A percentile compares a stretch with the other conserved stretches of the same genome.
phyloP scores from a whole-genome alignment of 2,329 filamentous ascomycete species.

The Colletotrichum orbiculare region DNA sequence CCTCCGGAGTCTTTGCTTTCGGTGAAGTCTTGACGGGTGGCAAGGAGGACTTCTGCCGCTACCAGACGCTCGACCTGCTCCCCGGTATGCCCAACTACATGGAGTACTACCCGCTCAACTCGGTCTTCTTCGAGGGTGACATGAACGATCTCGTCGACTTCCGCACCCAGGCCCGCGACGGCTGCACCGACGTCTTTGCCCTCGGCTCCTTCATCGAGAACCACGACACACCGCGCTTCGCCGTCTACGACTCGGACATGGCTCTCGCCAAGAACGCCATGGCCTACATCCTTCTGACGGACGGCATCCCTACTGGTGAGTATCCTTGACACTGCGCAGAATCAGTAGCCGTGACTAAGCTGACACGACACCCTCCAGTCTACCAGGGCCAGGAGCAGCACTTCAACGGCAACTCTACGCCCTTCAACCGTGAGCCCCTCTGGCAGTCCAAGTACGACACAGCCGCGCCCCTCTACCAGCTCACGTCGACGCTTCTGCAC shows the following conservation, averaged over 20 bases:
- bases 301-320: constrained; percentile 67
- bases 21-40: constrained; percentile 70
- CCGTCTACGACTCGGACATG: constrained; percentile 62
- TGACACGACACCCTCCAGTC: constrained; percentile 45
- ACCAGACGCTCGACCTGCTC: constrained; percentile 65
- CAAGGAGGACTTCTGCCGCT: constrained; percentile 61
- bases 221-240: constrained; percentile 64
- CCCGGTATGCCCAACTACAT: constrained; percentile 72
- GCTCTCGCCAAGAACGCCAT: constrained; percentile 70
- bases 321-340: neutral
- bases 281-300: constrained; percentile 67
- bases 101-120: constrained; percentile 50
- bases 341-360: neutral
- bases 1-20: constrained; percentile 69
- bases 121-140: constrained; percentile 30
- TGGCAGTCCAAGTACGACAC: constrained; percentile 67
- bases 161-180: constrained; percentile 29
- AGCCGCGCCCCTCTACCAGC: constrained; percentile 56
- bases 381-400: constrained; percentile 76
- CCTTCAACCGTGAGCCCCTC: constrained; percentile 66
- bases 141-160: constrained; percentile 46
- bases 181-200: constrained; percentile 42
- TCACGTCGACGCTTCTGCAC: constrained; percentile 25
- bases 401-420: constrained; percentile 58
- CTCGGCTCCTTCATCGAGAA: constrained; percentile 64